phyloP scores from a whole-genome alignment of 2,329 filamentous ascomycete genomes.

The Diaporthe capsici region DNA sequence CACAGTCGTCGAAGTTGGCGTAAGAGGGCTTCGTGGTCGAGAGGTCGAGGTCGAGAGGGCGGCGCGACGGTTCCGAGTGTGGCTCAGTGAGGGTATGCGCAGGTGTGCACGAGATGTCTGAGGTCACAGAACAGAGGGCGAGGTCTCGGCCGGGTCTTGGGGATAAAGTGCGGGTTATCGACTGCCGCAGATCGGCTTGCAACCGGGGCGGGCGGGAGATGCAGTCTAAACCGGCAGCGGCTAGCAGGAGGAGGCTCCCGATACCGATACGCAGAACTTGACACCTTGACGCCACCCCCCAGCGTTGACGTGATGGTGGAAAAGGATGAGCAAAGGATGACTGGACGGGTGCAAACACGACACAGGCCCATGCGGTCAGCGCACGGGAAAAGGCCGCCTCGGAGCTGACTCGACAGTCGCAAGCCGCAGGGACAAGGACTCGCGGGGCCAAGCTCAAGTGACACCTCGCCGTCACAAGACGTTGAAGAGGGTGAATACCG shows the following conservation, averaged over 20 bases:
- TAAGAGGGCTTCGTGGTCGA: background rate
- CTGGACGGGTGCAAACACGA: slow-evolving; percentile 9
- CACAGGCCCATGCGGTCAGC: slow-evolving; percentile 30
- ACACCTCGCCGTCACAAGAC: slow-evolving; percentile 31
- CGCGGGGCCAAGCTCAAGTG: slow-evolving; percentile 18
- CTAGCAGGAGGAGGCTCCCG: slow-evolving; percentile 27
- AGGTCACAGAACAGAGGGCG: background rate
- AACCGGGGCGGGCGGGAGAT: slow-evolving; percentile 6
- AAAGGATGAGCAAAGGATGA: slow-evolving; percentile 25
- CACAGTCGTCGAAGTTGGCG: background rate
- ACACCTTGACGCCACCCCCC: slow-evolving; percentile 28
- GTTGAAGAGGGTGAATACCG: background rate
- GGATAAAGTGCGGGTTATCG: slow-evolving; percentile 12
- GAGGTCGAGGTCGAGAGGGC: background rate
- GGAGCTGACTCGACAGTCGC: slow-evolving; percentile 12
- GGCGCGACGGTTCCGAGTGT: background rate
- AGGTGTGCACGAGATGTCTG: slow-evolving; percentile 1
- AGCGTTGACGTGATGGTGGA: slow-evolving; percentile 38
- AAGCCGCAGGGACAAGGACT: slow-evolving; percentile 14
- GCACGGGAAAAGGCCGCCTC: slow-evolving; percentile 1
- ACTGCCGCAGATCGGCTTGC: slow-evolving; percentile 31
- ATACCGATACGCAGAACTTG: slow-evolving; percentile 15
- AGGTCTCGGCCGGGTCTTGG: background rate
- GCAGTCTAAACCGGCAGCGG: slow-evolving; percentile 36
- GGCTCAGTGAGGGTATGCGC: background rate